phyloP scores from a whole-genome alignment of 805 yeast species.

The Zygoascus biomembranicola region DNA sequence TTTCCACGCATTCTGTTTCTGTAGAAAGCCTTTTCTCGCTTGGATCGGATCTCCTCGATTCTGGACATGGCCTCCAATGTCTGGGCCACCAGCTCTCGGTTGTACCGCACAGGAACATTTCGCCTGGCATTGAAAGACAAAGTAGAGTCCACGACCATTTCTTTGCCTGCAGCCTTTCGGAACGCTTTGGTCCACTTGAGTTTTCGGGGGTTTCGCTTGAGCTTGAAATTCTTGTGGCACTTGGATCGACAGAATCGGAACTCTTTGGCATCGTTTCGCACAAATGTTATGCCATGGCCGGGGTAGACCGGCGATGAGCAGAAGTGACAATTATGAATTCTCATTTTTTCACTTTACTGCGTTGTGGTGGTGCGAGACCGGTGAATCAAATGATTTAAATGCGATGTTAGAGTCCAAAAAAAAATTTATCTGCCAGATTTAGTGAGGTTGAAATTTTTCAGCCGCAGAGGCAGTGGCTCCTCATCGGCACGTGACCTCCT shows the following conservation, averaged over 20 bases:
- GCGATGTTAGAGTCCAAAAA: background rate
- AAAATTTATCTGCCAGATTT: background rate
- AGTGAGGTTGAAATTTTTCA: background rate
- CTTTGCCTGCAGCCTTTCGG: slow-evolving; percentile 98
- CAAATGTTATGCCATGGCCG: slow-evolving; percentile 94
- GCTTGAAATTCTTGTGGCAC: slow-evolving; percentile 95
- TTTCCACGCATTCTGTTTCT: slow-evolving; percentile 99
- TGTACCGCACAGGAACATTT: slow-evolving; percentile 95
- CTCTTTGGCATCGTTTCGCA: slow-evolving; percentile 96
- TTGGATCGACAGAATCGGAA: slow-evolving; percentile 96
- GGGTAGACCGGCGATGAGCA: slow-evolving; percentile 90
- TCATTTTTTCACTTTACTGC: slow-evolving; percentile 21
- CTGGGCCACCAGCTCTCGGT: slow-evolving; percentile 90
- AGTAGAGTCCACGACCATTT: slow-evolving; percentile 94
- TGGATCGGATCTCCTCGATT: slow-evolving; percentile 90
- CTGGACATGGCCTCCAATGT: slow-evolving; percentile 93
- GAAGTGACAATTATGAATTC: slow-evolving; percentile 70
- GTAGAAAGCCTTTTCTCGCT: slow-evolving; percentile 97
- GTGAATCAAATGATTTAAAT: background rate
- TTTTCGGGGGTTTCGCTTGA: slow-evolving; percentile 97
- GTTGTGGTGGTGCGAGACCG: background rate
- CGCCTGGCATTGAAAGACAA: slow-evolving; percentile 95
- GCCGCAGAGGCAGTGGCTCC: too few species aligned
- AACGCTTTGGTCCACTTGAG: slow-evolving; percentile 98
- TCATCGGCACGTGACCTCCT: too few species aligned